phyloP scores from a whole-genome alignment of 192 early-diverging fungal species.

The Chytriomyces confervae region DNA sequence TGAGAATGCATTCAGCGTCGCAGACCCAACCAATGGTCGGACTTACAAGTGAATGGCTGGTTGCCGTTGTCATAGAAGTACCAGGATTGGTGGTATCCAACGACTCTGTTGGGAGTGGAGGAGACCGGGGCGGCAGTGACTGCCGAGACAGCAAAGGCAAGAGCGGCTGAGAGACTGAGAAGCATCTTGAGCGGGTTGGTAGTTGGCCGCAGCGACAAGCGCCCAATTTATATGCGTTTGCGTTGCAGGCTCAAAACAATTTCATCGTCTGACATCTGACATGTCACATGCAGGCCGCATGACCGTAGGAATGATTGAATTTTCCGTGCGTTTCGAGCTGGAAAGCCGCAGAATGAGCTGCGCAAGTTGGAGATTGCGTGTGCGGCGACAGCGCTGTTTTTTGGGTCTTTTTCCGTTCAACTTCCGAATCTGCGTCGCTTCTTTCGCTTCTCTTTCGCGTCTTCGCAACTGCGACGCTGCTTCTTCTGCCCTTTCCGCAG shows the following conservation, averaged over 20 bases:
- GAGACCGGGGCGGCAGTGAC: background rate
- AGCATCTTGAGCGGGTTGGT: background rate
- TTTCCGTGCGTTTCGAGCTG: no score
- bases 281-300: background rate
- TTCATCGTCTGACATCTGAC: background rate
- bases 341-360: no score
- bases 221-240: background rate
- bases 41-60: background rate
- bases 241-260: background rate
- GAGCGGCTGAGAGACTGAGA: background rate
- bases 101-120: background rate
- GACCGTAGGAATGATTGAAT: no score
- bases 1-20: no score
- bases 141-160: background rate
- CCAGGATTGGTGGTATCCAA: conserved; percentile 28
- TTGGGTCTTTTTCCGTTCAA: no score
- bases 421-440: no score
- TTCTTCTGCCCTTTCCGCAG: no score
- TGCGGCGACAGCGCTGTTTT: no score
- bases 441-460: no score
- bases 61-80: conserved; percentile 26
- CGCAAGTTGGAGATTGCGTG: no score
- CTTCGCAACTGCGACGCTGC: no score
- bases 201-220: background rate
- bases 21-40: no score